Percentiles rank a stretch among this genome's conserved stretches.
Conservation (phyloP, 805 yeast species). For the Candida khao-thaluensis region DNA sequence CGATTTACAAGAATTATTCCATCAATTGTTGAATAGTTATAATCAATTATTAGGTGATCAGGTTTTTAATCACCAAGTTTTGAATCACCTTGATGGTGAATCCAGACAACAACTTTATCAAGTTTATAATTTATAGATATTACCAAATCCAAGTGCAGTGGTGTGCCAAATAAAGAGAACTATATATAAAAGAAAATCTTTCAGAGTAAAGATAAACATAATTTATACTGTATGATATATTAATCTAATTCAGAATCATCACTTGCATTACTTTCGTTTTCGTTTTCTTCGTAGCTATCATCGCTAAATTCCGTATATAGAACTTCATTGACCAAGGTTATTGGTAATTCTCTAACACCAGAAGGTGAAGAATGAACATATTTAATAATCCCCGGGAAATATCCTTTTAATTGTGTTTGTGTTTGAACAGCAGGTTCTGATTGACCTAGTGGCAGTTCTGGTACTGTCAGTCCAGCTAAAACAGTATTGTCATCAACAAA, state of each 20-base stretch:
- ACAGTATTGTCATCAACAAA: conserved; percentile 66
- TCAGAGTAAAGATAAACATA: too few relatives aligned
- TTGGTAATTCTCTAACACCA: conserved; percentile 85
- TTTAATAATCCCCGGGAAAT: conserved; percentile 21
- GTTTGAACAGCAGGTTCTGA: too few relatives aligned
- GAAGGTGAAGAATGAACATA: conserved; percentile 63
- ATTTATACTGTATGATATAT: conserved; percentile 8
- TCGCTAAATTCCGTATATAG: conserved; percentile 39
- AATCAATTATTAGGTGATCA: conserved; percentile 44
- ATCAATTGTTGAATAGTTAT: conserved; percentile 46
- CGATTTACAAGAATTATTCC: conserved; percentile 43
- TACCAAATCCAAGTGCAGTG: too few relatives aligned
- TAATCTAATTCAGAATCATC: conserved; percentile 2
- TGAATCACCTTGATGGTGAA: conserved; percentile 32
- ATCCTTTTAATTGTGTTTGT: too few relatives aligned
- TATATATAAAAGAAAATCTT: too few relatives aligned
- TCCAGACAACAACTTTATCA: conserved; percentile 22
- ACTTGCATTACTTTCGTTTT: background rate
- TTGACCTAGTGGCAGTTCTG: background rate
- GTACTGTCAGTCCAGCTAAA: conserved; percentile 21
- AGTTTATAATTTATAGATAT: conserved; percentile 22
- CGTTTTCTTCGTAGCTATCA: conserved; percentile 10
- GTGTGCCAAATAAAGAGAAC: too few relatives aligned
- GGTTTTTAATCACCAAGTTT: conserved; percentile 32
- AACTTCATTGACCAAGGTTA: conserved; percentile 64